These are phyloP conservation scores for Vigna trinervia DNA, from an alignment of 306 rosid genomes.

Conservation along the genomic window DNA sequence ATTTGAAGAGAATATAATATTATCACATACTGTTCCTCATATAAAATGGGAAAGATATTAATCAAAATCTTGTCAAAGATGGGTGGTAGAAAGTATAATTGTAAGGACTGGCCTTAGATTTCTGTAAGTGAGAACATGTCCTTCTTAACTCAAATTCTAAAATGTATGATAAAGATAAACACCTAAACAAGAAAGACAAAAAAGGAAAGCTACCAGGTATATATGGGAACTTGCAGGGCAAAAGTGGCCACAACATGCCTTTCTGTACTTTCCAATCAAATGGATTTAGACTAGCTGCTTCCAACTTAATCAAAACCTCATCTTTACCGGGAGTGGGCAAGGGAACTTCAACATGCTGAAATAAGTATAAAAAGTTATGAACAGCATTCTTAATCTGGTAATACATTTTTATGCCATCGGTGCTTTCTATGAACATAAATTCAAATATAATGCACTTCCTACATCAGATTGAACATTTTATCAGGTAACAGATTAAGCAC, in stretches of 20 bases:
- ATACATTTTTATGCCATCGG: background rate
- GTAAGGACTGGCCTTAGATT: background rate
- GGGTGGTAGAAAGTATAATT: constrained; percentile 7
- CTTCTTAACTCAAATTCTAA: background rate
- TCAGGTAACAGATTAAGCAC: background rate
- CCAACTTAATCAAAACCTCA: constrained; percentile 74
- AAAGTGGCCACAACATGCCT: constrained; percentile 63
- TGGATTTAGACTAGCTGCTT: constrained; percentile 79
- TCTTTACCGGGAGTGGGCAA: constrained; percentile 63
- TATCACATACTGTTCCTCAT: background rate
- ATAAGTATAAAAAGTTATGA: constrained; percentile 12
- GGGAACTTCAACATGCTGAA: constrained; percentile 72
- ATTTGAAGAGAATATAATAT: background rate
- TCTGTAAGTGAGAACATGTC: background rate
- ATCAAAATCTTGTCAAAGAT: background rate
- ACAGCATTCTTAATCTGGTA: background rate
- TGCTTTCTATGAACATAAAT: constrained; percentile 4
- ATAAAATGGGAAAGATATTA: background rate
- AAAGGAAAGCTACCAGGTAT: constrained; percentile 63
- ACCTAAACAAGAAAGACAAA: background rate
- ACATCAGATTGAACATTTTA: background rate
- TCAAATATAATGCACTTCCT: constrained; percentile 5
- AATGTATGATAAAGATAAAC: constrained; percentile 5
- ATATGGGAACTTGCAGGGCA: constrained; percentile 70
- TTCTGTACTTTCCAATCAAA: constrained; percentile 84